phyloP scores from a whole-genome alignment of 805 yeast species.

The Yamadazyma scolyti region DNA sequence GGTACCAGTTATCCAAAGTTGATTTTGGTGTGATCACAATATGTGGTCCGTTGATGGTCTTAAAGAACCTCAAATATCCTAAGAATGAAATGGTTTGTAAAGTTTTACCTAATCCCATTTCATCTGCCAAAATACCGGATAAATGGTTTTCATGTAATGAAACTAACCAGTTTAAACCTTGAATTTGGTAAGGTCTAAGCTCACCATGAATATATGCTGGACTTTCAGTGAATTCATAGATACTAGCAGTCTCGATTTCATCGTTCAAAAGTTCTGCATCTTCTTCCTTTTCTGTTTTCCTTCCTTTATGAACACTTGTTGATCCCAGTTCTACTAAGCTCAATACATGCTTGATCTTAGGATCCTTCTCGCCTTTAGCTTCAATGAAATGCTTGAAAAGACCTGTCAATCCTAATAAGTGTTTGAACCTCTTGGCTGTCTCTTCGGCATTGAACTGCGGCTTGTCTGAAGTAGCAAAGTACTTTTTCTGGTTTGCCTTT shows the following conservation, averaged over 20 bases:
- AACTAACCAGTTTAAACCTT: conserved; percentile 77
- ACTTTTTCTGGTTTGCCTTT: conserved; percentile 15
- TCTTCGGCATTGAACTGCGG: conserved; percentile 50
- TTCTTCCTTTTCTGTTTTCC: conserved; percentile 94
- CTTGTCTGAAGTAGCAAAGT: conserved; percentile 32
- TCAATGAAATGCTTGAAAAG: conserved; percentile 68
- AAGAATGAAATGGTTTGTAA: conserved; percentile 74
- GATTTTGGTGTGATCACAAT: conserved; percentile 77
- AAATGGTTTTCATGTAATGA: conserved; percentile 63
- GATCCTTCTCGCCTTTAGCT: conserved; percentile 60
- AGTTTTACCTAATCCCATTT: conserved; percentile 84
- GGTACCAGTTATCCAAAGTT: conserved; percentile 75
- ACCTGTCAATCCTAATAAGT: conserved; percentile 61
- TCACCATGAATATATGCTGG: conserved; percentile 55
- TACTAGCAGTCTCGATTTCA: conserved; percentile 51
- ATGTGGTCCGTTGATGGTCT: conserved; percentile 65
- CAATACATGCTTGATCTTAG: conserved; percentile 50
- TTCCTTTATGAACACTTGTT: conserved; percentile 42
- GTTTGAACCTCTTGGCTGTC: conserved; percentile 64
- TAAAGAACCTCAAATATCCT: conserved; percentile 65
- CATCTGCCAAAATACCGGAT: conserved; percentile 79
- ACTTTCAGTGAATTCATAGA: conserved; percentile 48
- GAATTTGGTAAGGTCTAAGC: conserved; percentile 72
- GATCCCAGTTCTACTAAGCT: conserved; percentile 23
- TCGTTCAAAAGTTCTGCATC: conserved; percentile 87